Evolutionary conservation across 495 filamentous ascomycete species (phyloP).

Genomic region (Aspergillus ellipticus): DNA sequence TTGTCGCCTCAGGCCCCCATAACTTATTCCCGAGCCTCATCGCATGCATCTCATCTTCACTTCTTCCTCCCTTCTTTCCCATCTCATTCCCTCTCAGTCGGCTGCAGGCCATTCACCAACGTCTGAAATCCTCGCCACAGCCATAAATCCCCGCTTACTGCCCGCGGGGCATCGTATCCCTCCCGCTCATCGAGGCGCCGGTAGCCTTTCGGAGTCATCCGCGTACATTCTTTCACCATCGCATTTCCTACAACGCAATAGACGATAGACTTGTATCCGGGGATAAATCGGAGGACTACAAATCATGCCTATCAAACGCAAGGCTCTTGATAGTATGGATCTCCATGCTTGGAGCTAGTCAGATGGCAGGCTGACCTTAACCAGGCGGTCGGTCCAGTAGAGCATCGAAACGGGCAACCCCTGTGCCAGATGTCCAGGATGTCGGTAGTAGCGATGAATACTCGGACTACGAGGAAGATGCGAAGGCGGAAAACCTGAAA

Average conservation of each 20-base stretch:
- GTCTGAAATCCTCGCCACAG: not conserved
- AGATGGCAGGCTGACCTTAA: conserved; percentile 32
- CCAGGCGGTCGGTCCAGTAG: conserved; percentile 53
- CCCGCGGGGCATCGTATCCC: conserved; percentile 4
- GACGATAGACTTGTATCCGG: conserved; percentile 13
- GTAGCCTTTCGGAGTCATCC: conserved; percentile 17
- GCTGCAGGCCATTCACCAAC: not conserved
- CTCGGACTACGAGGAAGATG: conserved; percentile 56
- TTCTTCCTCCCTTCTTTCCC: conserved; percentile 3
- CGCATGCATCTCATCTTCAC: conserved; percentile 1
- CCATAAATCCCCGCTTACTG: not conserved
- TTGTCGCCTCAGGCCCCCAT: conserved; percentile 24
- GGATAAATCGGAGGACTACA: conserved; percentile 1
- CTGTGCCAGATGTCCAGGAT: conserved; percentile 62
- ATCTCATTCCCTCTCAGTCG: not conserved
- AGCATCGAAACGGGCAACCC: conserved; percentile 63
- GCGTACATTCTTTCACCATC: conserved; percentile 3
- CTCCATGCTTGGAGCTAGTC: conserved; percentile 22
- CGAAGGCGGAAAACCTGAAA: conserved; percentile 42
- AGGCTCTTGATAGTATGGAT: conserved; percentile 57
- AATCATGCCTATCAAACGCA: conserved; percentile 74
- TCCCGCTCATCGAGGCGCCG: conserved; percentile 20
- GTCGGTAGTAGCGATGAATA: conserved; percentile 70
- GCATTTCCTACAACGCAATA: conserved; percentile 7
- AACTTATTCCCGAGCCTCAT: not conserved